Percentiles rank a stretch among this genome's conserved stretches.
phyloP scores from a whole-genome alignment of 805 yeast species.

The Wickerhamomyces xylosicus region DNA sequence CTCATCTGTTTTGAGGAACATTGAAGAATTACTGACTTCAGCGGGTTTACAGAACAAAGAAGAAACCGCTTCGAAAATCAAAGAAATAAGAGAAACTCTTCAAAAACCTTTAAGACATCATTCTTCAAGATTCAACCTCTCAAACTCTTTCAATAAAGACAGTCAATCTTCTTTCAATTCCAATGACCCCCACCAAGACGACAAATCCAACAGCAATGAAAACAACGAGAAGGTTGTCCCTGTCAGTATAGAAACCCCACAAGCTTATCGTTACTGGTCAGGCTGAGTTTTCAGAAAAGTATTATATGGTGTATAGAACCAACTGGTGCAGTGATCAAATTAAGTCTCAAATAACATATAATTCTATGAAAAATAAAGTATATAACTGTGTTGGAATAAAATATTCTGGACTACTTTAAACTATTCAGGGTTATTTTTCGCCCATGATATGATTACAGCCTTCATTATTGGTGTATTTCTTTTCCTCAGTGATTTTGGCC shows the following conservation, averaged over 20 bases:
- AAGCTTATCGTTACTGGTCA: slow-evolving; percentile 56
- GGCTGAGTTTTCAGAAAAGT: slow-evolving; percentile 22
- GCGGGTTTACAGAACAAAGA: slow-evolving; percentile 3
- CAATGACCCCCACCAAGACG: slow-evolving; percentile 8
- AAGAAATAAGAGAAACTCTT: slow-evolving; percentile 18
- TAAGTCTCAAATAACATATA: too few species aligned
- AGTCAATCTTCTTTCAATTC: slow-evolving; percentile 7
- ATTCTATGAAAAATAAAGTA: too few species aligned
- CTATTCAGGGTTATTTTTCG: too few species aligned
- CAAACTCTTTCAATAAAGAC: slow-evolving; percentile 7
- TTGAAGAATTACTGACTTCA: slow-evolving; percentile 25
- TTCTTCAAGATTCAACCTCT: slow-evolving; percentile 16
- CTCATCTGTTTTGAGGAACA: slow-evolving; percentile 35
- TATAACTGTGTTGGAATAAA: too few species aligned
- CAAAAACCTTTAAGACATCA: slow-evolving; percentile 22
- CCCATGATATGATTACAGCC: not conserved
- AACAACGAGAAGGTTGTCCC: slow-evolving; percentile 38
- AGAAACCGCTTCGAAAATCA: slow-evolving; percentile 7
- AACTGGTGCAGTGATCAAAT: too few species aligned
- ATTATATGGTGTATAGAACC: too few species aligned
- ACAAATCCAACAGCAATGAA: slow-evolving; percentile 12
- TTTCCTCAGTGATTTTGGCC: not conserved
- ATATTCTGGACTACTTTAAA: too few species aligned
- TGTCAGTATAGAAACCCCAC: slow-evolving; percentile 50
- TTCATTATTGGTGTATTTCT: not conserved